Evolutionary conservation across 1,284 basidiomycete species (phyloP).

Genomic region (Sporisorium exsertum): DNA sequence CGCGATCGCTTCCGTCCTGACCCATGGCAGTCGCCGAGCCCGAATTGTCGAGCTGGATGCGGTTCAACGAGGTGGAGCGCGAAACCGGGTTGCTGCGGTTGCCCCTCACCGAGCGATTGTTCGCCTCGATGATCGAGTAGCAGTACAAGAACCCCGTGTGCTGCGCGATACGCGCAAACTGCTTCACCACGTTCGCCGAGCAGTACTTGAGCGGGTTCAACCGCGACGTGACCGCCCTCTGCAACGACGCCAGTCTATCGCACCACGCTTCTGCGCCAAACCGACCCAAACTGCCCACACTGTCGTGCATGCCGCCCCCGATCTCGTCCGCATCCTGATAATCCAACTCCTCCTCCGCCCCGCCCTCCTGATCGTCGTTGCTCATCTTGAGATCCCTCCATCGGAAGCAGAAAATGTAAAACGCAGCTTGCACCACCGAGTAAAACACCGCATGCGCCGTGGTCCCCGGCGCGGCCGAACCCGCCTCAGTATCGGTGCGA

Average conservation of each 20-base stretch:
- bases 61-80: slow-evolving; percentile 34
- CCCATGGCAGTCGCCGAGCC: slow-evolving; percentile 38
- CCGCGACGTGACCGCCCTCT: slow-evolving; percentile 82
- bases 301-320: slow-evolving; percentile 44
- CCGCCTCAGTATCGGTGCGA: slow-evolving; percentile 58
- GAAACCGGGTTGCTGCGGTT: slow-evolving; percentile 32
- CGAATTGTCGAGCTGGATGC: slow-evolving; percentile 24
- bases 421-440: slow-evolving; percentile 90
- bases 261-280: slow-evolving; percentile 76
- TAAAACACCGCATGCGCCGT: slow-evolving; percentile 77
- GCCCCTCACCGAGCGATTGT: slow-evolving; percentile 69
- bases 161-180: slow-evolving; percentile 94
- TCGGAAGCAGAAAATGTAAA: slow-evolving; percentile 97
- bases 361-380: slow-evolving; percentile 73
- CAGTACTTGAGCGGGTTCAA: slow-evolving; percentile 83
- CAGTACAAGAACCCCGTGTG: slow-evolving; percentile 93
- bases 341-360: slow-evolving; percentile 50
- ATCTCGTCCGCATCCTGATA: slow-evolving; percentile 44
- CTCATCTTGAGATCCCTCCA: slow-evolving; percentile 85
- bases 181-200: slow-evolving; percentile 87
- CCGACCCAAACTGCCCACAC: slow-evolving; percentile 43
- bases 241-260: slow-evolving; percentile 81
- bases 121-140: slow-evolving; percentile 90
- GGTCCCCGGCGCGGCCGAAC: slow-evolving; percentile 49
- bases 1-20: slow-evolving; percentile 37